A percentile compares a stretch with the other conserved stretches of the same genome.
Conservation (phyloP, 495 filamentous ascomycete species). For the Penicillium soppii region DNA sequence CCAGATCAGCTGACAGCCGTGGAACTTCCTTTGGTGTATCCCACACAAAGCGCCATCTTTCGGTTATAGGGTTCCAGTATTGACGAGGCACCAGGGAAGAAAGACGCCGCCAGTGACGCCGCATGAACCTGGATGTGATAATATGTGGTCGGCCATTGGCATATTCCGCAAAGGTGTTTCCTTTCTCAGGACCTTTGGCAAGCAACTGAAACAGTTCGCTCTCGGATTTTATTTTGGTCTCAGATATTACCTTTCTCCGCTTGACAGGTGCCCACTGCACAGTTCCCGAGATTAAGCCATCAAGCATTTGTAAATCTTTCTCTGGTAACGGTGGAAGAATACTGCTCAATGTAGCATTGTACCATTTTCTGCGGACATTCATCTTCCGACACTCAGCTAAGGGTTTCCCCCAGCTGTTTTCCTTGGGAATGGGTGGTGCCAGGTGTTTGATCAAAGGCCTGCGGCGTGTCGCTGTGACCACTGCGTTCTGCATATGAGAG, state of each 20-base stretch:
- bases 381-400: constrained; percentile 49
- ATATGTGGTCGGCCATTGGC: constrained; percentile 36
- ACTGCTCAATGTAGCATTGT: constrained; percentile 50
- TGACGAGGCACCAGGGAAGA: constrained; percentile 39
- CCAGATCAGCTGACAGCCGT: constrained; percentile 10
- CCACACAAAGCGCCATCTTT: constrained; percentile 28
- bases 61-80: constrained; percentile 15
- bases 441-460: constrained; percentile 36
- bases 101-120: constrained; percentile 42
- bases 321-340: constrained; percentile 72
- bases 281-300: constrained; percentile 55
- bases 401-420: constrained; percentile 63
- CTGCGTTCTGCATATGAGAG: constrained; percentile 33
- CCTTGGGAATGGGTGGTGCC: constrained; percentile 53
- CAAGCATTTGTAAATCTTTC: constrained; percentile 62
- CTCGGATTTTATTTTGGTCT: constrained; percentile 2
- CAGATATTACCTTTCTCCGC: constrained; percentile 25
- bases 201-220: constrained; percentile 21
- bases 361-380: constrained; percentile 63
- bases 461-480: constrained; percentile 18
- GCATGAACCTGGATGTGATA: constrained; percentile 47
- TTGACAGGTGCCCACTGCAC: constrained; percentile 39
- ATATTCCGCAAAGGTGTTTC: constrained; percentile 31
- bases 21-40: constrained; percentile 19
- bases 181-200: constrained; percentile 34